Evolutionary conservation across 164 flowering plant species (phyloP), one percentile per base, ranked within the genome.

Genomic region (Magnolia kwangsiensis): DNA sequence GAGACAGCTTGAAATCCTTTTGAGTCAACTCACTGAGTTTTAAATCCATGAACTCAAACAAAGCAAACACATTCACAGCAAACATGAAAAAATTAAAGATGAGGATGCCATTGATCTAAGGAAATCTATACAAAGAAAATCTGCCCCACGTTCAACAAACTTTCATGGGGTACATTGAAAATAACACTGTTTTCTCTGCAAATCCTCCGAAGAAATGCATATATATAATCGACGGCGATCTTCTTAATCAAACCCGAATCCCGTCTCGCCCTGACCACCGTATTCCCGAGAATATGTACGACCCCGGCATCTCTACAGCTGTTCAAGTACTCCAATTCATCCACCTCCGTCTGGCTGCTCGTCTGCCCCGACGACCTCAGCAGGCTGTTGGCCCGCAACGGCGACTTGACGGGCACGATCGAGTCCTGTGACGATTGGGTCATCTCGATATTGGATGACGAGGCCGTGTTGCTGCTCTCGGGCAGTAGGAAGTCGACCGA

Each of bases 251-350:
- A 81, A 69, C 75, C 78, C 0, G 99, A 85, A 18, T 87, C 90
- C 79, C 97, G 84, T 50, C 92, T 87, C 1, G 99, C 97, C 66
- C 85, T 89, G 71, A 96, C 90, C 31, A 92, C 85, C 1, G 97
- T 90, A 78, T 96, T 96, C 72, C 99, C 99, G 27, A 94, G 72
- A 55, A 96, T 92, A 75, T 96, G 98, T 71, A 94, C 99, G 76
- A 96, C 97, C 67, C 99, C 99, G 0, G 94, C 94, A 83, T 90
- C 95, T 78, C 90, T 92, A 78, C 97, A 94, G 67, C 80, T 81
- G 23, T 79, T 88, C 81, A 96, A 59, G 79, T 85, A 92, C 82
- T 94, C 97, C 79, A 90, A 50, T 82, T 96, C 99, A 73, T 90
- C 97, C 0, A 75, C 67, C 76, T 87, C 97, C 0, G 85, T 83